Conservation (phyloP, 352 stramenopile species). For the Lagenidium giganteum region DNA sequence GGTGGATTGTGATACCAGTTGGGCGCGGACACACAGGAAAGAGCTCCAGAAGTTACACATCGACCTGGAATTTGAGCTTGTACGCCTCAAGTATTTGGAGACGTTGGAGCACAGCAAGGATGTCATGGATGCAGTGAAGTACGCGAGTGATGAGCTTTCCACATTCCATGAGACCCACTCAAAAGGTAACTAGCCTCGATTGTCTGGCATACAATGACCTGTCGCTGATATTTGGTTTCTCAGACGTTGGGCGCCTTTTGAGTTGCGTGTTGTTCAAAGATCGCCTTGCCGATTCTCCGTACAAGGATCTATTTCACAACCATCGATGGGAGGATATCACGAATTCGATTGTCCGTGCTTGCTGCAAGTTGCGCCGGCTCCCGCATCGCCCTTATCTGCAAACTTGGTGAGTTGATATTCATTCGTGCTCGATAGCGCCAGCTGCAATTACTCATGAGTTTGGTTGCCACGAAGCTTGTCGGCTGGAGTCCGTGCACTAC, state of each 20-base stretch:
- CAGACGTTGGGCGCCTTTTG: constrained; percentile 66
- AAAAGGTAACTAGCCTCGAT: constrained; percentile 19
- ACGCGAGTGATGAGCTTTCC: constrained; percentile 52
- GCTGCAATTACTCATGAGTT: no score
- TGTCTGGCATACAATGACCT: neutral
- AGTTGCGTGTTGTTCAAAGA: constrained; percentile 70
- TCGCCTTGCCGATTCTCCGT: constrained; percentile 56
- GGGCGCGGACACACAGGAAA: constrained; percentile 42
- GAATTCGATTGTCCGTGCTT: constrained; percentile 56
- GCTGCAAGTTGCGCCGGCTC: constrained; percentile 52
- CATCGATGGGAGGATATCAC: constrained; percentile 57
- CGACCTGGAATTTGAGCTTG: constrained; percentile 69
- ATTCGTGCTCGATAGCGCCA: no score
- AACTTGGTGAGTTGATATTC: constrained; percentile 38
- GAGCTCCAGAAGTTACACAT: constrained; percentile 34
- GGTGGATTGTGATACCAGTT: no score
- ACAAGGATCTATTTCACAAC: constrained; percentile 54
- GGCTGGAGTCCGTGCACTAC: constrained; percentile 48
- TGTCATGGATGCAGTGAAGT: constrained; percentile 50
- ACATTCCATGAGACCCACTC: constrained; percentile 47
- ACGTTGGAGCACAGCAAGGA: constrained; percentile 44
- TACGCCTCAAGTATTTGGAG: constrained; percentile 65
- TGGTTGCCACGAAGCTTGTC: constrained; percentile 53
- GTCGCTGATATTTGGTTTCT: neutral
- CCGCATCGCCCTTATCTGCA: constrained; percentile 54